Evolutionary conservation across 371 early-diverging fungal genomes (phyloP), one percentile per base, ranked within the genome.

Genomic region (Capillidium heterosporum): DNA sequence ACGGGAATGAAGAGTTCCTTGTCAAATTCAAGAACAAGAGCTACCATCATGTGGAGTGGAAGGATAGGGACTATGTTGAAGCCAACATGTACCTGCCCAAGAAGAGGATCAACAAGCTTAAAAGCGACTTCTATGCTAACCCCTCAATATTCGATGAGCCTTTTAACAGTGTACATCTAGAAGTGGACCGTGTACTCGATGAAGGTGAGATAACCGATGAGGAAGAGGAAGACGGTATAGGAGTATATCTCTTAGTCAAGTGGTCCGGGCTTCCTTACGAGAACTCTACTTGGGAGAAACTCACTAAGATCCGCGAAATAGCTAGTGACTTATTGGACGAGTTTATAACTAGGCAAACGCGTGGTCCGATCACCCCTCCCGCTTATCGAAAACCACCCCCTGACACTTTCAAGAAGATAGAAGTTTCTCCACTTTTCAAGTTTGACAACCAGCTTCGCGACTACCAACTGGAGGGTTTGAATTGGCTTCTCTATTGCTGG

Each of bases 221-320:
- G 4, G 50, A 50, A 8, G 59, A 62, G 1, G 71, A 70, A 1
- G 78, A 74, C 1, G 74, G 76, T 28, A 72, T 67, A 31, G 74
- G 69, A 42, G 64, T 86, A 5, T 83, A 72, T 55, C 90, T 79
- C 64, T 68, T 96, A 42, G 84, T 89, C 32, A 97, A 94, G 62
- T 97, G 97, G 97, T 76, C 75, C 51, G 77, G 80, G 32, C 74
- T 77, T 17, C 77, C 87, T 21, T 91, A 94, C 64, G 94, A 93
- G 61, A 63, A 70, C 1, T 69, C 78, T 32, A 94, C 97, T 0
- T 93, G 93, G 90, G 97, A 94, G 65, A 66, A 71, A 5, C 71
- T 74, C 35, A 79, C 79, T 19, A 72, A 80, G 57, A 76, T 90
- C 27, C 60, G 62, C 67, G 64, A 58, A 61, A 67, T 62, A 49